Percentiles rank a stretch among this genome's conserved stretches.
Evolutionary conservation across 163 green algal genomes (phyloP).

Genomic region (Chlamydomonas reinhardtii): DNA sequence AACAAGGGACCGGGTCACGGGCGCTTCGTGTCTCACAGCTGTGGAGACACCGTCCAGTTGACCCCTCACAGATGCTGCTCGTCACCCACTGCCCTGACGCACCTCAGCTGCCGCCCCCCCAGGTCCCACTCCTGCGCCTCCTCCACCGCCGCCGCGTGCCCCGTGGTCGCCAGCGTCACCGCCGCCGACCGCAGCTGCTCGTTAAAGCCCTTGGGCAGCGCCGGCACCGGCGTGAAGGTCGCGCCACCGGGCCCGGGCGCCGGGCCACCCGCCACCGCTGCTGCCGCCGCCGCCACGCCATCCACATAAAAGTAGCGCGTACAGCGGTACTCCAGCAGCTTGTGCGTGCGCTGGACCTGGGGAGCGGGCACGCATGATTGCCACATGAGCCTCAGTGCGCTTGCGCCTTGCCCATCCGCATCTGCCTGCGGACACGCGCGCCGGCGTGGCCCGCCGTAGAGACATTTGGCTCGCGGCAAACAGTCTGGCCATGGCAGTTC

Average conservation of each 20-base stretch:
- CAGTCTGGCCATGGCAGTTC: too few species aligned
- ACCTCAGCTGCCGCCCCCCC: constrained; percentile 51
- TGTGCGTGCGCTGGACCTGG: constrained; percentile 35
- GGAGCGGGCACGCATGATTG: neutral
- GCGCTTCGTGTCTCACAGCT: too few species aligned
- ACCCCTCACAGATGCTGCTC: too few species aligned
- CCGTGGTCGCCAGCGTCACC: constrained; percentile 32
- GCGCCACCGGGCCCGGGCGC: neutral
- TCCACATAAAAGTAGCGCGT: constrained; percentile 65
- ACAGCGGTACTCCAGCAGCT: constrained; percentile 69
- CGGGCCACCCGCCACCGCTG: neutral
- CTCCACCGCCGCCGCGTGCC: constrained; percentile 11
- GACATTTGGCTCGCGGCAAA: too few species aligned
- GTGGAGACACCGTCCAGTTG: too few species aligned
- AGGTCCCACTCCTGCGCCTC: constrained; percentile 58
- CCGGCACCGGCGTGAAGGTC: constrained; percentile 63
- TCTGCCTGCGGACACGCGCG: too few species aligned
- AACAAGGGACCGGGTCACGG: neutral
- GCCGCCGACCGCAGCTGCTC: constrained; percentile 50
- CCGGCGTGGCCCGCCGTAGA: too few species aligned
- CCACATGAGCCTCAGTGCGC: neutral
- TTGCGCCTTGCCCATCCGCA: too few species aligned
- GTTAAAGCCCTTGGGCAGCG: constrained; percentile 60
- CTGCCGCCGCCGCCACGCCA: neutral
- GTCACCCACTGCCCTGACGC: neutral